Evolutionary conservation across 768 basidiomycete species (phyloP).

Genomic region (Xerocomellus intermedius): DNA sequence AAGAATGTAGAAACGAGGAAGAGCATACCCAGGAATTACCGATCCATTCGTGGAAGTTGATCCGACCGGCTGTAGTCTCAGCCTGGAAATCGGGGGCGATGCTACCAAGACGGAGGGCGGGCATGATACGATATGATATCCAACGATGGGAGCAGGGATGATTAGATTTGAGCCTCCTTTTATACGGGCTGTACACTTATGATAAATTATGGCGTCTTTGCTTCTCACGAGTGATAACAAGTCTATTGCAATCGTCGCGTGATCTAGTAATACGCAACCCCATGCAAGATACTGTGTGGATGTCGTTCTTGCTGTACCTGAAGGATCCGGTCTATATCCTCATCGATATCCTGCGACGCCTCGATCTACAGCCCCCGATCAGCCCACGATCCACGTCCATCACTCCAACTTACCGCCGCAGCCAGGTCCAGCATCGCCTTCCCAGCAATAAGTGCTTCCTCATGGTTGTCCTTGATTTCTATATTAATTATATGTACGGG

Average conservation of each 20-base stretch:
- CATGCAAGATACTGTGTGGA: conserved; percentile 88
- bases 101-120: conserved; percentile 75
- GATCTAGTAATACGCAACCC: conserved; percentile 82
- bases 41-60: conserved; percentile 94
- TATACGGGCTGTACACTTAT: conserved; percentile 12
- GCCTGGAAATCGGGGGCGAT: conserved; percentile 92
- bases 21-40: conserved; percentile 76
- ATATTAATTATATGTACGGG: conserved; percentile 97
- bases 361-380: conserved; percentile 64
- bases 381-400: conserved; percentile 5
- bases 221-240: conserved; percentile 53
- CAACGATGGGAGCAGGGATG: background rate
- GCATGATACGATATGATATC: conserved; percentile 29
- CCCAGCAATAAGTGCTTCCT: conserved; percentile 95
- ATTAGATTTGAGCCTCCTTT: conserved; percentile 4
- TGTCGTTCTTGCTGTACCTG: conserved; percentile 82
- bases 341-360: conserved; percentile 79
- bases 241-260: conserved; percentile 23
- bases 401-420: conserved; percentile 61
- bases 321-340: conserved; percentile 87
- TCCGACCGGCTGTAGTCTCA: conserved; percentile 79
- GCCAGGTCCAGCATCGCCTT: conserved; percentile 93
- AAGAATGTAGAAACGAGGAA: background rate
- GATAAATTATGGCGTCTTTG: conserved; percentile 51
- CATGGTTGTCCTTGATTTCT: conserved; percentile 98